Percentiles rank a stretch among this genome's conserved stretches.
Evolutionary conservation across 257 asterid species (phyloP).

Genomic region (Forsythia viridissima): DNA sequence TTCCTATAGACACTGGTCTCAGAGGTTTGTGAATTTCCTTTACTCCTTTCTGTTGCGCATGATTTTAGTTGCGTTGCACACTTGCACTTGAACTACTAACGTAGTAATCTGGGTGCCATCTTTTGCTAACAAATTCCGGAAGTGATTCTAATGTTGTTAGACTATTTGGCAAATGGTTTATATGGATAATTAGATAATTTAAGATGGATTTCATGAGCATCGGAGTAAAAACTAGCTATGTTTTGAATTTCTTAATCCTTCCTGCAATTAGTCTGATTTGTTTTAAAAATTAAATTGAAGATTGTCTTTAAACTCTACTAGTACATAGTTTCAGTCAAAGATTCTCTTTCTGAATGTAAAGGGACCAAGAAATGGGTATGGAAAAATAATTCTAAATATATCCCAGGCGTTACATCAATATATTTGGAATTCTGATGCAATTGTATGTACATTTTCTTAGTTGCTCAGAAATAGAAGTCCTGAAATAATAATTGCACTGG

Average conservation of each 20-base stretch:
- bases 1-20: constrained; percentile 49
- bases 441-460: background rate
- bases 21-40: constrained; percentile 30
- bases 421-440: constrained; percentile 9
- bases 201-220: background rate
- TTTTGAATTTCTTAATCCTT: constrained; percentile 16
- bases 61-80: background rate
- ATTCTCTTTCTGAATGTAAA: constrained; percentile 11
- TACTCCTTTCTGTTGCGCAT: background rate
- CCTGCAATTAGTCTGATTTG: background rate
- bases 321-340: background rate
- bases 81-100: constrained; percentile 5
- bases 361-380: background rate
- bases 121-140: background rate
- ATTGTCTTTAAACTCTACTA: background rate
- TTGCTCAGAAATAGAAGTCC: background rate
- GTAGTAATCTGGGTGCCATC: background rate
- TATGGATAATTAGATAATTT: background rate
- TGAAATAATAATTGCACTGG: constrained; percentile 2
- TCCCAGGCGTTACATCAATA: background rate
- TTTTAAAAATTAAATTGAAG: background rate
- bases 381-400: constrained; percentile 1
- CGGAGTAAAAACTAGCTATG: background rate
- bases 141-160: background rate
- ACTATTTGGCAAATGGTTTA: background rate